Evolutionary conservation across 345 rosid genomes (phyloP), one percentile per base, ranked within the genome.

Genomic region (Salix brachista): DNA sequence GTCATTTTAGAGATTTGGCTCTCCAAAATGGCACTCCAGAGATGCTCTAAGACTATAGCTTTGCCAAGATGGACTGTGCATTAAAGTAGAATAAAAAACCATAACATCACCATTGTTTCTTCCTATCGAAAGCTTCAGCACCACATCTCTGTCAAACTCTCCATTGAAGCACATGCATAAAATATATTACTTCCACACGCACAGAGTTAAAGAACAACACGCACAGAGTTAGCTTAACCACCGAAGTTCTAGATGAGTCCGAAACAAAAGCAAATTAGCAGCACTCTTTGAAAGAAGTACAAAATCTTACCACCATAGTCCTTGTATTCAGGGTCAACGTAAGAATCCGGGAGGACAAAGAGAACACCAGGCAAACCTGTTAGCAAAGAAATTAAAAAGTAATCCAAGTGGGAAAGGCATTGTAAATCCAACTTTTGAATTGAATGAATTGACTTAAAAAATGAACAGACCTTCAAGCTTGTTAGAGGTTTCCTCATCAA

Each of bases 401-500:
- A 66, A 11, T 46, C 78, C 44, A 66, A 37, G 23, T n/a, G 9
- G 48, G 11, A 1, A 30, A 21, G 67, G 1, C 6, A 30, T 8
- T 18, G 62, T 3, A n/a, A 58, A n/a, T 58, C 2, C 62, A 58
- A 10, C 1, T 1, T 11, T 58, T 23, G 16, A 58, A 10, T 56
- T 10, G 13, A 26, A 75, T 10, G 5, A 26, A 75, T 30, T 21
- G 25, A 60, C 5, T 6, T 73, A 5, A 41, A 64, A 73, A 10
- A 11, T 16, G 54, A 70, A 58, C 75, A 52, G 25, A 96, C 98
- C 97, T 88, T 96, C 97, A 1, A 96, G 90, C 90, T 92, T 92
- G 84, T 90, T 88, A 1, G 97, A 88, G 16, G 99, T 96, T 83
- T 94, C 99, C 88, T 94, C 97, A 58, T 92, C 99, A 80, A 96